Evolutionary conservation across 1,139 yeast genomes (phyloP).

Genomic region (Taphrina betulina): DNA sequence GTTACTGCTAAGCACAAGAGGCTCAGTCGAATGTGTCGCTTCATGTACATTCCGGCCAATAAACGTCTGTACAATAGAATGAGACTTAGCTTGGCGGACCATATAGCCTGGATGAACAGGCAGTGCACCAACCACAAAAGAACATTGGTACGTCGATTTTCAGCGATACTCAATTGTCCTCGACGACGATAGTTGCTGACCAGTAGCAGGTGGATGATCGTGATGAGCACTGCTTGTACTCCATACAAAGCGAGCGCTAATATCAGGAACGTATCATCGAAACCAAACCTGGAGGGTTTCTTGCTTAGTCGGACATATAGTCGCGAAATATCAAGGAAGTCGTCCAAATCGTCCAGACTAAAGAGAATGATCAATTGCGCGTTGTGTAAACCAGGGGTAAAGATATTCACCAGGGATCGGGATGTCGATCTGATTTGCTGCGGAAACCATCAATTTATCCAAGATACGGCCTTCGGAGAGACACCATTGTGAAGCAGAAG

Average conservation of each 20-base stretch:
- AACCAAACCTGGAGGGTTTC: not conserved
- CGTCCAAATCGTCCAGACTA: no score
- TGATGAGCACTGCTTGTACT: constrained; percentile 1
- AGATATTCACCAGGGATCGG: no score
- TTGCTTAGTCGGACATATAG: constrained; percentile 2
- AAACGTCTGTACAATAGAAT: constrained; percentile 3
- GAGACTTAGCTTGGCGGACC: constrained; percentile 6
- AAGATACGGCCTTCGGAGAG: no score
- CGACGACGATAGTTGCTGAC: not conserved
- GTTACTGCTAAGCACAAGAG: not conserved
- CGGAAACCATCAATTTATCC: no score
- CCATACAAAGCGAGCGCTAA: not conserved
- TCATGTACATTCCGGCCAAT: constrained; percentile 7
- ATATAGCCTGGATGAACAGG: not conserved
- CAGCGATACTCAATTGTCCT: not conserved
- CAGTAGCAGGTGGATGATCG: constrained; percentile 1
- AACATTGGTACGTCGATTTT: no score
- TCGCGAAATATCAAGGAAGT: not conserved
- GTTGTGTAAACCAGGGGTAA: no score
- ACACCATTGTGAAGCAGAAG: no score
- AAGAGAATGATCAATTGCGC: no score
- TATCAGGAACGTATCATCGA: not conserved
- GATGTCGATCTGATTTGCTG: no score
- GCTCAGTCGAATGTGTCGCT: constrained; percentile 1
- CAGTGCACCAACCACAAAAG: not conserved